Evolutionary conservation across 768 basidiomycete species (phyloP).

Genomic region (Amanita thiersii): DNA sequence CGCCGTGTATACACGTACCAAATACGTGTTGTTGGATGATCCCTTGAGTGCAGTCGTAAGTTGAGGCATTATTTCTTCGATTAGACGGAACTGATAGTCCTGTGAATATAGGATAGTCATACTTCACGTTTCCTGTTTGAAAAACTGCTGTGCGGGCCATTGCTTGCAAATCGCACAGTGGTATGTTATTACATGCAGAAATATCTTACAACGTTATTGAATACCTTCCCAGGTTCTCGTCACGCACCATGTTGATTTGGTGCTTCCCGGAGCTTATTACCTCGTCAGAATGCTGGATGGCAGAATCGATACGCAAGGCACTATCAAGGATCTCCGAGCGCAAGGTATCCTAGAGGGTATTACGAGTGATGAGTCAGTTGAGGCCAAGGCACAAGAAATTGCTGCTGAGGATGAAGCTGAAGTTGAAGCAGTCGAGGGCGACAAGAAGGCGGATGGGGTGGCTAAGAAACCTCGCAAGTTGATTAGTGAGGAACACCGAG

Average conservation of each 20-base stretch:
- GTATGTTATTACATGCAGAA: conserved; percentile 17
- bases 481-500: conserved; percentile 75
- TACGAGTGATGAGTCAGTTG: conserved; percentile 38
- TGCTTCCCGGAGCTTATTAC: conserved; percentile 65
- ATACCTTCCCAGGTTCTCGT: conserved; percentile 42
- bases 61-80: conserved; percentile 5
- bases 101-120: conserved; percentile 47
- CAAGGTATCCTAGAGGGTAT: conserved; percentile 59
- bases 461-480: conserved; percentile 64
- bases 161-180: conserved; percentile 63
- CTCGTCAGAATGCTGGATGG: conserved; percentile 73
- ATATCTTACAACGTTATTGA: not conserved
- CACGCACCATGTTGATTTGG: conserved; percentile 76
- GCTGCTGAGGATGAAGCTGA: conserved; percentile 21
- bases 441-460: conserved; percentile 19
- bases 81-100: not conserved
- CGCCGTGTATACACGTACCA: conserved; percentile 68
- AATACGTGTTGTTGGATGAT: conserved; percentile 72
- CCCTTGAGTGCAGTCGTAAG: conserved; percentile 76
- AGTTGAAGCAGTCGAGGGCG: conserved; percentile 14
- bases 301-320: conserved; percentile 65
- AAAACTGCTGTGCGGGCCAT: conserved; percentile 54
- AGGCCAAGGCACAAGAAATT: conserved; percentile 39
- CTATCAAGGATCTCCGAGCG: conserved; percentile 50
- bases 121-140: conserved; percentile 59